Evolutionary conservation across 1,284 basidiomycete species (phyloP).

Genomic region (Vanrija pseudolonga): DNA sequence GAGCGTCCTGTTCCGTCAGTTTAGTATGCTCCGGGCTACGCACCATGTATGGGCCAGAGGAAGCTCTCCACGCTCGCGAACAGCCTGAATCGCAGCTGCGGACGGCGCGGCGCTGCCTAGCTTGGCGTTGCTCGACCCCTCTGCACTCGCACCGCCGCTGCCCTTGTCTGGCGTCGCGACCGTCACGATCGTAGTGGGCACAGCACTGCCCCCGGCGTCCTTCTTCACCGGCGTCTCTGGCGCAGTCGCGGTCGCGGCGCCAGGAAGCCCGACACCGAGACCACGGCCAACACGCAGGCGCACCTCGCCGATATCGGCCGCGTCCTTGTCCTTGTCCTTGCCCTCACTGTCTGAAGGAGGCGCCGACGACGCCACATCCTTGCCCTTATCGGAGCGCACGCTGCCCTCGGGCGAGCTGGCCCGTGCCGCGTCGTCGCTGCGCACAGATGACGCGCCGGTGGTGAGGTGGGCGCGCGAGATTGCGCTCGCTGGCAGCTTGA

Average conservation of each 20-base stretch:
- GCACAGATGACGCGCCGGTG: neutral
- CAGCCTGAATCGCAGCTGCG: neutral
- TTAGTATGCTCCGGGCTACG: conserved; percentile 32
- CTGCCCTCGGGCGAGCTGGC: too few species aligned
- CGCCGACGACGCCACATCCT: neutral
- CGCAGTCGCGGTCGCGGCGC: neutral
- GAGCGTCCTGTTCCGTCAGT: conserved; percentile 63
- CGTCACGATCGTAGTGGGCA: neutral
- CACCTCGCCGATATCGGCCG: neutral
- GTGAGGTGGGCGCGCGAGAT: conserved; percentile 52
- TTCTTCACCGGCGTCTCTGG: neutral
- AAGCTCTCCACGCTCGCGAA: conserved; percentile 54
- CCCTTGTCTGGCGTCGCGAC: neutral
- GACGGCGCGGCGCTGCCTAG: neutral
- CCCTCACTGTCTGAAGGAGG: neutral
- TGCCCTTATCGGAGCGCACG: neutral
- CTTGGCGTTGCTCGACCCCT: too few species aligned
- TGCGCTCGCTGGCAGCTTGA: conserved; percentile 60
- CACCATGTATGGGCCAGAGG: conserved; percentile 79
- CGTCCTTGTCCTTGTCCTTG: neutral
- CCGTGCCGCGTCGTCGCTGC: neutral
- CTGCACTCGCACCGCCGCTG: neutral
- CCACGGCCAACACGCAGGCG: neutral
- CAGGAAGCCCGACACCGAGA: neutral
- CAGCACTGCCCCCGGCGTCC: neutral